A percentile compares a stretch with the other conserved stretches of the same genome.
Evolutionary conservation across 2,329 filamentous ascomycete species (phyloP).

Genomic region (Sclerotinia minor): DNA sequence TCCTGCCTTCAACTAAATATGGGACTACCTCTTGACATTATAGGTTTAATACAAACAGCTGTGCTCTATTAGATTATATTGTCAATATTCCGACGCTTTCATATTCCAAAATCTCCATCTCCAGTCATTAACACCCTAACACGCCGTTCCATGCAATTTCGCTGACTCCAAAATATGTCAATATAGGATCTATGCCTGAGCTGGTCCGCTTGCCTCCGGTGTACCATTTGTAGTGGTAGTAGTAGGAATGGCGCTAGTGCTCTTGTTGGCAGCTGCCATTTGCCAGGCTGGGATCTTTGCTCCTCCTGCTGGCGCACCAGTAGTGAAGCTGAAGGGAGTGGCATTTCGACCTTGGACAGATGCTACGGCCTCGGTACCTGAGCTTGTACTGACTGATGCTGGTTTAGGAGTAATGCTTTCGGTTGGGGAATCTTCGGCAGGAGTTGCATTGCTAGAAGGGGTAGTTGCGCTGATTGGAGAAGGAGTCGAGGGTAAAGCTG

Average conservation of each 20-base stretch:
- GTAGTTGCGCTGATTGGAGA: constrained; percentile 25
- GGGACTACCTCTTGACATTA: not conserved
- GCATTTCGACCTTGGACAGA: constrained; percentile 44
- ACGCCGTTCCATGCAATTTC: constrained; percentile 25
- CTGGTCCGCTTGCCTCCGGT: constrained; percentile 31
- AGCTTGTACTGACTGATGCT: constrained; percentile 41
- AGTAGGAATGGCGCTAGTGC: constrained; percentile 30
- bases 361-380: constrained; percentile 38
- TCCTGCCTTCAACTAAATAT: not conserved
- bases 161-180: constrained; percentile 1
- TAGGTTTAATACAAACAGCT: not conserved
- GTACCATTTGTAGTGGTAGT: constrained; percentile 30
- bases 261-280: constrained; percentile 65
- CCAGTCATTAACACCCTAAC: constrained; percentile 16
- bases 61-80: constrained; percentile 11
- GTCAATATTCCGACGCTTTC: constrained; percentile 2
- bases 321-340: constrained; percentile 54
- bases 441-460: constrained; percentile 23
- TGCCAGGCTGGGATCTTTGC: constrained; percentile 81
- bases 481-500: constrained; percentile 15
- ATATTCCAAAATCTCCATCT: not conserved
- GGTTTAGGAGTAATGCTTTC: constrained; percentile 37
- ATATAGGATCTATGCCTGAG: constrained; percentile 21
- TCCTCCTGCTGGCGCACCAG: constrained; percentile 52
- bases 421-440: constrained; percentile 29